Conservation (phyloP, 495 filamentous ascomycete genomes). For the Glonium stellatum region DNA sequence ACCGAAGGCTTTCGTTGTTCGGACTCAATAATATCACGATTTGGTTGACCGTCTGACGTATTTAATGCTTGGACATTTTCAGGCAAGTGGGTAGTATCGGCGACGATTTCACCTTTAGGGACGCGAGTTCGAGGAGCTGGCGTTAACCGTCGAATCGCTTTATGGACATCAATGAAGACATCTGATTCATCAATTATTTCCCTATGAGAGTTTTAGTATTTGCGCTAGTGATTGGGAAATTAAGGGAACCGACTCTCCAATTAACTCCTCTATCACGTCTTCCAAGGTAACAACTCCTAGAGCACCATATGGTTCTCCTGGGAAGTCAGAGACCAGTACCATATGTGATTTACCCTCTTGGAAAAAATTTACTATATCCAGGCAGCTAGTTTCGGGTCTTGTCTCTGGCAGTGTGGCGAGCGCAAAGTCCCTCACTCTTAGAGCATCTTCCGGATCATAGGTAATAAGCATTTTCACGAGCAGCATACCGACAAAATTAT, state of each 20-base stretch:
- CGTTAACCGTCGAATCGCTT: conserved; percentile 78
- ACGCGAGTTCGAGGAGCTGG: conserved; percentile 58
- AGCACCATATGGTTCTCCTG: conserved; percentile 81
- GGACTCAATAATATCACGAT: background rate
- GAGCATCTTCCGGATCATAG: conserved; percentile 90
- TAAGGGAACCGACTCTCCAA: conserved; percentile 71
- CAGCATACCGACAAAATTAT: conserved; percentile 94
- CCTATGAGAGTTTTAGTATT: conserved; percentile 16
- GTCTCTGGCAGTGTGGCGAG: conserved; percentile 93
- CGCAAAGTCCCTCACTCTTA: conserved; percentile 77
- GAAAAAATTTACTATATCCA: conserved; percentile 99
- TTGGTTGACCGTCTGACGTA: background rate
- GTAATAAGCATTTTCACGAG: conserved; percentile 98
- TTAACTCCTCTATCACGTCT: conserved; percentile 96
- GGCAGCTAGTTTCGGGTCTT: conserved; percentile 84
- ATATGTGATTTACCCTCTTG: conserved; percentile 99
- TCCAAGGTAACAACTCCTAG: conserved; percentile 92
- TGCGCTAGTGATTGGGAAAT: conserved; percentile 35
- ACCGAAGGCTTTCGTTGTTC: conserved; percentile 12
- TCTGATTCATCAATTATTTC: conserved; percentile 79
- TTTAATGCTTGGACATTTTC: conserved; percentile 7
- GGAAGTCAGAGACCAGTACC: conserved; percentile 88
- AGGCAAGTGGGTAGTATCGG: conserved; percentile 3
- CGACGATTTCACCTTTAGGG: conserved; percentile 50
- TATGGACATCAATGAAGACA: conserved; percentile 94